Evolutionary conservation across 495 filamentous ascomycete genomes (phyloP), one percentile per base, ranked within the genome.

Genomic region (Xylaria telfairii): DNA sequence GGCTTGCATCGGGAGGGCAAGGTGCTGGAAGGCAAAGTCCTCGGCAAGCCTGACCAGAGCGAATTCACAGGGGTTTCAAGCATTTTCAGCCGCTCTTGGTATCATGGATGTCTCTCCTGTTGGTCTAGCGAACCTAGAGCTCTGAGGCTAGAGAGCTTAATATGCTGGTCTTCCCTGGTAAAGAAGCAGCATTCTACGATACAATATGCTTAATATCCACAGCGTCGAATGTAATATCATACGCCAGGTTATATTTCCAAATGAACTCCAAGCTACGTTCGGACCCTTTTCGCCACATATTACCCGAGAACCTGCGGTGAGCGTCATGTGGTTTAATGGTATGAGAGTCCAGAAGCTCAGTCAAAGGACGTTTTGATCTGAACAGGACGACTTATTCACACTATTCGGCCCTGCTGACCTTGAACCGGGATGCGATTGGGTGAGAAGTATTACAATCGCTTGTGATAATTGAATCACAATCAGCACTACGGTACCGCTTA

Each of bases 351-450:
- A 19, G 19, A 17, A 34, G 6, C 26, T 39, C 30, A 30, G 26
- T 30, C 39, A 24, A 44, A 49, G 17, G 1, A 17, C 13, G 13
- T 17, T 51, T 39, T 51, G 0, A 44, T 32, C 62, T 49, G 44
- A 65, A 44, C 4, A 37, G 24, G 28, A 34, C 28, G 0, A 4
- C 42, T 19, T 10, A 10, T 49, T 51, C 9, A 21, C 15, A 39
- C 7, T 15, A 6, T 37, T 30, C 17, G 37, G n/a, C 24, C 41
- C 62, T 34, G 42, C 62, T 65, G 61, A 64, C 61, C 15, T 64
- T 64, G 19, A 30, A 46, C 32, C 3, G 12, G 3, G 39, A 30
- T 46, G 15, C 17, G 28, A 47, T 47, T 64, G 61, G 59, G 15
- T 28, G 34, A 21, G 30, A 60, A 44, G 0, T 17, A 4, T 44